Evolutionary conservation across 495 filamentous ascomycete genomes (phyloP).

Genomic region (Penicillium simplicissimum): DNA sequence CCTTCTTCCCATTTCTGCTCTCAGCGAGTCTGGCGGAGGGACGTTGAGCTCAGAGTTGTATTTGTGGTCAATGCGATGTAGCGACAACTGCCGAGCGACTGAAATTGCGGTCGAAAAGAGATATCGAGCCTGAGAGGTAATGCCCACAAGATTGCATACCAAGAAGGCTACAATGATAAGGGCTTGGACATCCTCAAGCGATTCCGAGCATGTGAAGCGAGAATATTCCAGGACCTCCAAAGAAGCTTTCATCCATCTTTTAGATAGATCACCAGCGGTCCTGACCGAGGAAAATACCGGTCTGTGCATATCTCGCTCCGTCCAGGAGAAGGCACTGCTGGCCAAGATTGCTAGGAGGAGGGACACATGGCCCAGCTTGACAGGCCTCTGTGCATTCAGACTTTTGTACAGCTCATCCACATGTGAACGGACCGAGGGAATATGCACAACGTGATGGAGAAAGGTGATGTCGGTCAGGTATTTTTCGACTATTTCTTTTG

Average conservation of each 20-base stretch:
- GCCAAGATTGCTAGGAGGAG: conserved; percentile 49
- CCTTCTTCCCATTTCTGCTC: conserved; percentile 45
- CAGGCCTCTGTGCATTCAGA: conserved; percentile 19
- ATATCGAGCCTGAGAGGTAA: conserved; percentile 34
- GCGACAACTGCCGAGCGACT: conserved; percentile 37
- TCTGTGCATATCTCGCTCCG: conserved; percentile 19
- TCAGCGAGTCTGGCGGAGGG: conserved; percentile 20
- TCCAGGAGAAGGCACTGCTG: conserved; percentile 45
- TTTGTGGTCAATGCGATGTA: conserved; percentile 47
- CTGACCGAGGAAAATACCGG: conserved; percentile 31
- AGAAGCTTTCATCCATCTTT: conserved; percentile 38
- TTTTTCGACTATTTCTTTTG: conserved; percentile 42
- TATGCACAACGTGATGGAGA: conserved; percentile 44
- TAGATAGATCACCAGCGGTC: conserved; percentile 33
- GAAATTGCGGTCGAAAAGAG: conserved; percentile 34
- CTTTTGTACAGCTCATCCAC: conserved; percentile 40
- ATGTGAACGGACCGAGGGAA: conserved; percentile 35
- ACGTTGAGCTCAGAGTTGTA: conserved; percentile 15
- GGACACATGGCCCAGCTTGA: conserved; percentile 35
- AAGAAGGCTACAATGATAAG: conserved; percentile 42
- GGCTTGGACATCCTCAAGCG: conserved; percentile 48
- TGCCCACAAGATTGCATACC: conserved; percentile 41
- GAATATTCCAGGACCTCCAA: conserved; percentile 43
- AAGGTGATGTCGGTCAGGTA: conserved; percentile 40
- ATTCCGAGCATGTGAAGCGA: conserved; percentile 24